Base-by-base conservation (phyloP, 805 yeast species). In the Zygoascus flipseniorum region DNA sequence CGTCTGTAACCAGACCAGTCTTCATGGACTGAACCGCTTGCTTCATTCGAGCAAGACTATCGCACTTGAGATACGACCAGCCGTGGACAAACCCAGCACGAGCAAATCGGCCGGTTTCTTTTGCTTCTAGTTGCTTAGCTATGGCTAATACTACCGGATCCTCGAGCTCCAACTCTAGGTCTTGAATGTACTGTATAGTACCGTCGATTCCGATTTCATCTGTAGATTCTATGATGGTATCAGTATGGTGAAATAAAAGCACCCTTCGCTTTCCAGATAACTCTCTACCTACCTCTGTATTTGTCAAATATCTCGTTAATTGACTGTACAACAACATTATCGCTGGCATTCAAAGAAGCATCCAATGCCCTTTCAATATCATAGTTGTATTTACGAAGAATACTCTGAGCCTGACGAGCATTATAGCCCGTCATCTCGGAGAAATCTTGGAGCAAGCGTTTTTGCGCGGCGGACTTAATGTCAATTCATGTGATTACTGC, bases 181-280 rank as follows among this genome's bases (percentile, higher is more conserved):
- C 96, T 14, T 73, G 74, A 20, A 92, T 70, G 60, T 83, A 87
- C 42, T 64, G 59, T 9, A 90, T 66, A 0, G 97, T 85, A 0
- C 96, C 97, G 54, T 88, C 93, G 9, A 86, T 74, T 26, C 82
- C 92, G 41, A 89, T 86, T 11, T 70, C 66, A 1, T 64, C 68
- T 13, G 63, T 64, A 11, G 62, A 57, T 3, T 61, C 56, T 55
- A n/a, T 23, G 41, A 16, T n/a, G n/a, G 11, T 2, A 35, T 31
- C 5, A 14, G 42, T 5, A 37, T 14, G n/a, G n/a, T n/a, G 35
- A 20, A 16, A 5, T 16, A 32, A 10, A 19, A 23, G 6, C 28
- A 23, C 28, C 28, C 28, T 23, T 23, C 28, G 11, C 13, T 39
- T 32, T 16, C n/a, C n/a, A 43, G 5, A 43, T 5, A 4, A 5